Percentiles rank a stretch among this genome's conserved stretches.
These are phyloP conservation scores for Tetrapisispora namnaoensis DNA, from an alignment of 805 yeast genomes.

Conservation along the genomic window DNA sequence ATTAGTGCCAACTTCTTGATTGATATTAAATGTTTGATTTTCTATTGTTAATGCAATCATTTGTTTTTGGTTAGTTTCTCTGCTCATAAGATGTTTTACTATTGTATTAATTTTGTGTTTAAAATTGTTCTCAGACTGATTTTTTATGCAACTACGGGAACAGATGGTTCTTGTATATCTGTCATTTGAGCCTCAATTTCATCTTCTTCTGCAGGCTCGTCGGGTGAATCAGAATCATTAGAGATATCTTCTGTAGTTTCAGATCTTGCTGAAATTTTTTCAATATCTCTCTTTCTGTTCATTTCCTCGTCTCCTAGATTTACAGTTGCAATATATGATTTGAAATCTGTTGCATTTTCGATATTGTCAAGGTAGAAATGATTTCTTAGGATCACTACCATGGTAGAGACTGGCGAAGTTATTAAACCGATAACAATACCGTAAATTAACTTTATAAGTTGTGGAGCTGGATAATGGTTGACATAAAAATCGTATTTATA, in stretches of 20 bases:
- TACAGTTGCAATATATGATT: not conserved
- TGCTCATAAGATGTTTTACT: not conserved
- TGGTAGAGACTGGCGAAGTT: constrained; percentile 12
- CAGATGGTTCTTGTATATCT: not conserved
- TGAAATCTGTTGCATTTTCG: not conserved
- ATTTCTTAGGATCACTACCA: constrained; percentile 13
- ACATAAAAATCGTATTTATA: constrained; percentile 13
- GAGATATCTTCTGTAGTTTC: not conserved
- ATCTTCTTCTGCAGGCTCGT: not conserved
- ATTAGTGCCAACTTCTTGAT: too few species aligned
- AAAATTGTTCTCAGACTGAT: not conserved
- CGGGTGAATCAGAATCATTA: not conserved
- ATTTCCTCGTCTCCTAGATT: not conserved
- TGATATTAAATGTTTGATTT: too few species aligned
- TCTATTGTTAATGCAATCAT: too few species aligned
- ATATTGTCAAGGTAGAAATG: constrained; percentile 2
- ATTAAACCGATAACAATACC: constrained; percentile 14
- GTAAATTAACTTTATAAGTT: constrained; percentile 14
- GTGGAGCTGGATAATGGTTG: constrained; percentile 17
- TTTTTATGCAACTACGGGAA: not conserved
- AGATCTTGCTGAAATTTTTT: not conserved
- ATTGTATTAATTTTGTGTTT: not conserved
- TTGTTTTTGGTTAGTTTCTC: too few species aligned
- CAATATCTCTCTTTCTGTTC: not conserved
- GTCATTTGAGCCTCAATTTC: too few species aligned